A percentile compares a stretch with the other conserved stretches of the same genome.
These are phyloP conservation scores for Tetragonia tetragonoides DNA, from an alignment of 148 eudicot genomes.

Conservation along the genomic window DNA sequence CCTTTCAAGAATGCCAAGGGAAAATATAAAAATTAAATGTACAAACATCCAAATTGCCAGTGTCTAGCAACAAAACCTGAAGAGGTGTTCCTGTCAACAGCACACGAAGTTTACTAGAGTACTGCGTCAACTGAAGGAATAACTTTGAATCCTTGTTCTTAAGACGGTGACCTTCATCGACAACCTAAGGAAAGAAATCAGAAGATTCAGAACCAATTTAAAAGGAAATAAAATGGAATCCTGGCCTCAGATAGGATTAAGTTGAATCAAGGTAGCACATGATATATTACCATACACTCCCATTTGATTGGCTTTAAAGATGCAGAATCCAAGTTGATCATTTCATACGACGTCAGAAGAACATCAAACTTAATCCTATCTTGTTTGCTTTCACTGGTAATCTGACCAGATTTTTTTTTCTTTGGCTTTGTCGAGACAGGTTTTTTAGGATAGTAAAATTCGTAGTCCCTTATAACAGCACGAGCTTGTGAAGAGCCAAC, in stretches of 20 bases:
- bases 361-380: slow-evolving; percentile 93
- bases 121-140: slow-evolving; percentile 76
- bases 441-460: slow-evolving; percentile 80
- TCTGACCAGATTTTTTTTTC: slow-evolving; percentile 77
- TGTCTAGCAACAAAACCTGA: slow-evolving; percentile 58
- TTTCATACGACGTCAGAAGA: slow-evolving; percentile 91
- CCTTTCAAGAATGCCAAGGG: not conserved
- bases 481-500: slow-evolving; percentile 93
- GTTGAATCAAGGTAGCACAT: slow-evolving; percentile 5
- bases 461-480: slow-evolving; percentile 66
- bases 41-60: not conserved
- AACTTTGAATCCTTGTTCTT: slow-evolving; percentile 97
- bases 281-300: slow-evolving; percentile 83
- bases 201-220: slow-evolving; percentile 20
- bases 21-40: slow-evolving; percentile 3
- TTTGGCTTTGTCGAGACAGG: slow-evolving; percentile 49
- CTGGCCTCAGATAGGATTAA: not conserved
- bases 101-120: slow-evolving; percentile 70
- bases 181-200: slow-evolving; percentile 55
- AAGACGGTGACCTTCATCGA: slow-evolving; percentile 99
- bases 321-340: slow-evolving; percentile 76
- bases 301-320: slow-evolving; percentile 88
- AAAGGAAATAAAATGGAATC: slow-evolving; percentile 5
- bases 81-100: slow-evolving; percentile 98
- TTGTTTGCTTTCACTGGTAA: slow-evolving; percentile 68